phyloP scores from a whole-genome alignment of 345 rosid species.

The Limnanthes douglasii region DNA sequence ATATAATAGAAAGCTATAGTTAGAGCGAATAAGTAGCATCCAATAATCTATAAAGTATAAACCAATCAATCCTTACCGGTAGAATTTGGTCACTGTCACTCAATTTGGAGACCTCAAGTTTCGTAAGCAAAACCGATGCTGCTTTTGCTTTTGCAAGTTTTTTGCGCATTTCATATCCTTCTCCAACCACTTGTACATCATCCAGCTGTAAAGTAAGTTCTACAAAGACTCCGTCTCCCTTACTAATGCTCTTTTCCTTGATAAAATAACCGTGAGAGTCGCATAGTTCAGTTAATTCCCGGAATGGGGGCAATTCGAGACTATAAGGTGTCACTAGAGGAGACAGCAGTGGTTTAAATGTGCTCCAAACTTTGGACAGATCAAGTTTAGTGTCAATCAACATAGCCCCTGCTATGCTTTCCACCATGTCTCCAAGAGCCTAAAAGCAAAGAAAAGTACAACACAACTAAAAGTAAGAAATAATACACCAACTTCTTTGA shows the following conservation, averaged over 20 bases:
- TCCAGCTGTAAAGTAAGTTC: slow-evolving; percentile 53
- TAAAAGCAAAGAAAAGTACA: slow-evolving; percentile 11
- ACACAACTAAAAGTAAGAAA: neutral
- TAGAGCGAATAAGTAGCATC: too few species aligned
- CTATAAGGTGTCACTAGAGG: slow-evolving; percentile 76
- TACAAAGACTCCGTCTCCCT: slow-evolving; percentile 41
- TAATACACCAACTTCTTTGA: too few species aligned
- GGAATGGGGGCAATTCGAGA: slow-evolving; percentile 66
- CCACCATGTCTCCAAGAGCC: slow-evolving; percentile 91
- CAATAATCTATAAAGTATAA: slow-evolving; percentile 4
- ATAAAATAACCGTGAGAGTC: slow-evolving; percentile 63
- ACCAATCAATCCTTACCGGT: neutral
- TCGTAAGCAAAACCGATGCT: slow-evolving; percentile 51
- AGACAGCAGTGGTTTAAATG: slow-evolving; percentile 56
- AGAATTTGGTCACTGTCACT: neutral
- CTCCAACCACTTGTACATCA: slow-evolving; percentile 43
- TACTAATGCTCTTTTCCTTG: slow-evolving; percentile 20
- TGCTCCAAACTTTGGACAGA: slow-evolving; percentile 67
- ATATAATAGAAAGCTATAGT: too few species aligned
- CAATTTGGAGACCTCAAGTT: slow-evolving; percentile 45
- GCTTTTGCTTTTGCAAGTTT: slow-evolving; percentile 79
- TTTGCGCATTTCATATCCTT: slow-evolving; percentile 41
- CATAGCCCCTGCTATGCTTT: slow-evolving; percentile 80
- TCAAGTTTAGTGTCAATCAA: slow-evolving; percentile 55
- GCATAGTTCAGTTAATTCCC: slow-evolving; percentile 56